phyloP scores from a whole-genome alignment of 2,329 filamentous ascomycete genomes.

The Scortechinia acanthostroma region DNA sequence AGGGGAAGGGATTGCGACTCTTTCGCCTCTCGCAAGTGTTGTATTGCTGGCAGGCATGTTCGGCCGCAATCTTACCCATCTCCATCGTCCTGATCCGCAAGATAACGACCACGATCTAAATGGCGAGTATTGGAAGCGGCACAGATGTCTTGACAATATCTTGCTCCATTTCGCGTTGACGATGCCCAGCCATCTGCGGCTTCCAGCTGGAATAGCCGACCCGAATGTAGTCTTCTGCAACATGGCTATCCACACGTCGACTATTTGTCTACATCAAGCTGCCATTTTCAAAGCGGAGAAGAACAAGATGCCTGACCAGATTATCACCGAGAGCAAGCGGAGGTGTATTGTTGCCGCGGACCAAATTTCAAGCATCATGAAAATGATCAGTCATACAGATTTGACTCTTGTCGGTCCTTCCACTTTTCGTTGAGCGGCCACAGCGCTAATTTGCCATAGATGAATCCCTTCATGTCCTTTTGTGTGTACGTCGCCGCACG shows the following conservation, averaged over 20 bases:
- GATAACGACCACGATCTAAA: conserved; percentile 53
- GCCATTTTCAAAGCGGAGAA: conserved; percentile 65
- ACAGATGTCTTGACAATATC: conserved; percentile 54
- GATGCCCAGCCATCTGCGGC: conserved; percentile 47
- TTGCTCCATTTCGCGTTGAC: conserved; percentile 51
- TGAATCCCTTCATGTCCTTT: conserved; percentile 67
- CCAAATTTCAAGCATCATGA: conserved; percentile 62
- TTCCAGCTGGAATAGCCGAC: conserved; percentile 48
- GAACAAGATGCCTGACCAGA: conserved; percentile 43
- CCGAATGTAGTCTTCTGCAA: conserved; percentile 61
- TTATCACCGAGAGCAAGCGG: conserved; percentile 57
- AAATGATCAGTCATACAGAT: conserved; percentile 51
- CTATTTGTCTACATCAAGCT: conserved; percentile 64
- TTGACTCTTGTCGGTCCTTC: conserved; percentile 38
- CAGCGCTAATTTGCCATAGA: conserved; percentile 28
- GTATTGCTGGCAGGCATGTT: conserved; percentile 52
- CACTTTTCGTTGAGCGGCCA: conserved; percentile 5
- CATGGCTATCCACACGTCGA: conserved; percentile 62
- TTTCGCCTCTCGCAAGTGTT: conserved; percentile 50
- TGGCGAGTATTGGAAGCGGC: conserved; percentile 61
- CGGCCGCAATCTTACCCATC: conserved; percentile 54
- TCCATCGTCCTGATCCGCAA: conserved; percentile 48
- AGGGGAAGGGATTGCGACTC: conserved; percentile 35
- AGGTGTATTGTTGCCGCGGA: conserved; percentile 61
- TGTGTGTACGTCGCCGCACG: conserved; percentile 65